These are phyloP conservation scores for Castanea crenata DNA, from an alignment of 306 rosid genomes.

Conservation along the genomic window DNA sequence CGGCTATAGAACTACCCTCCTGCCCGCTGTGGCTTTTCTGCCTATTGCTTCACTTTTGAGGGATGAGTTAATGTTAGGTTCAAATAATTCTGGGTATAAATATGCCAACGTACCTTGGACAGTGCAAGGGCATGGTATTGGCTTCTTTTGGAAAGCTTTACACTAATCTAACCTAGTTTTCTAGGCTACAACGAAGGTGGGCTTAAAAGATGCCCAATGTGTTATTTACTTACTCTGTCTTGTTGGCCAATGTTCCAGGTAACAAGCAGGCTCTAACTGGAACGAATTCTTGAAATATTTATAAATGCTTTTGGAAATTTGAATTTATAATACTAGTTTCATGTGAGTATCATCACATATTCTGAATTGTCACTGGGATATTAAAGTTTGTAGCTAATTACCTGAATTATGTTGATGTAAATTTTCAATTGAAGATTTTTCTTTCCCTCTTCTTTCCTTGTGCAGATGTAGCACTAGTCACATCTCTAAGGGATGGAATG, in stretches of 20 bases:
- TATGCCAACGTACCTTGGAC: neutral
- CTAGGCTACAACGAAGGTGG: neutral
- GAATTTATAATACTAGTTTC: neutral
- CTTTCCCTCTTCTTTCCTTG: conserved; percentile 15
- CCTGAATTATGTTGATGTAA: neutral
- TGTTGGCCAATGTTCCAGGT: neutral
- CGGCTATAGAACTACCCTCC: neutral
- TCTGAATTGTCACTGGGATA: neutral
- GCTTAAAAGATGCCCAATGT: neutral
- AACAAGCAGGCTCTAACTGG: neutral
- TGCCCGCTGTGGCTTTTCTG: too few species aligned
- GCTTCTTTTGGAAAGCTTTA: neutral
- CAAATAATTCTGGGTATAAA: neutral
- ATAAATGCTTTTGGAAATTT: neutral
- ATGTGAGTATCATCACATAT: neutral
- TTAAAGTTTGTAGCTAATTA: neutral
- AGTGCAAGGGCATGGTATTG: neutral
- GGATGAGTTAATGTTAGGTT: neutral
- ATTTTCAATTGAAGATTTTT: conserved; percentile 14
- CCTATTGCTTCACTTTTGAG: too few species aligned
- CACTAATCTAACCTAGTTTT: neutral
- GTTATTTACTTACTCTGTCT: neutral
- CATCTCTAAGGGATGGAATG: conserved; percentile 88
- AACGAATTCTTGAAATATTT: neutral
- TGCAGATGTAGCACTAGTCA: conserved; percentile 74